These are phyloP conservation scores for Sporothrix euskadiensis DNA, from an alignment of 2,329 filamentous ascomycete genomes.

Conservation along the genomic window DNA sequence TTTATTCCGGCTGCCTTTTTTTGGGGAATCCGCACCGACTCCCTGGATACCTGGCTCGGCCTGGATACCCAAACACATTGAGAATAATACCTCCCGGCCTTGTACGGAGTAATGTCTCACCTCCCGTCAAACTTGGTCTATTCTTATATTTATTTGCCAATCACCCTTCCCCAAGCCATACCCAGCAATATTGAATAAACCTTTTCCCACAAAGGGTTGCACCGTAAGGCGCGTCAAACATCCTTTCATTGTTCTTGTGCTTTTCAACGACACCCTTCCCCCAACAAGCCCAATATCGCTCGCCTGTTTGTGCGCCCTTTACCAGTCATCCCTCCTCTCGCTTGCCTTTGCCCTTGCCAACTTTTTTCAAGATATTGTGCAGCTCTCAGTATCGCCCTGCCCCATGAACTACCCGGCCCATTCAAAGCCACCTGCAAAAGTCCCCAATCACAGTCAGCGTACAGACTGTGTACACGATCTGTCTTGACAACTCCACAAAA, in stretches of 20 bases:
- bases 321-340: slow-evolving; percentile 6
- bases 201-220: background rate
- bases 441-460: slow-evolving; percentile 7
- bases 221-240: slow-evolving; percentile 9
- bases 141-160: background rate
- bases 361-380: slow-evolving; percentile 1
- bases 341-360: slow-evolving; percentile 1
- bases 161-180: background rate
- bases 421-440: background rate
- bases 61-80: background rate
- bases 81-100: background rate
- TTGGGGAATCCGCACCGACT: background rate
- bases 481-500: background rate
- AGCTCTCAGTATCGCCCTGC: too few relatives aligned
- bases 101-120: background rate
- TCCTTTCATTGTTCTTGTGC: background rate
- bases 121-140: background rate
- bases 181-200: background rate
- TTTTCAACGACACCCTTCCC: background rate
- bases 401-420: background rate
- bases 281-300: background rate
- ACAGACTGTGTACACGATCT: background rate
- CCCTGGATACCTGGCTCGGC: slow-evolving; percentile 11
- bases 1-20: background rate
- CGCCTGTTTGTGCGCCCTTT: background rate